Evolutionary conservation across 2,329 filamentous ascomycete genomes (phyloP).

Genomic region (Penicillium sclerotigenum): DNA sequence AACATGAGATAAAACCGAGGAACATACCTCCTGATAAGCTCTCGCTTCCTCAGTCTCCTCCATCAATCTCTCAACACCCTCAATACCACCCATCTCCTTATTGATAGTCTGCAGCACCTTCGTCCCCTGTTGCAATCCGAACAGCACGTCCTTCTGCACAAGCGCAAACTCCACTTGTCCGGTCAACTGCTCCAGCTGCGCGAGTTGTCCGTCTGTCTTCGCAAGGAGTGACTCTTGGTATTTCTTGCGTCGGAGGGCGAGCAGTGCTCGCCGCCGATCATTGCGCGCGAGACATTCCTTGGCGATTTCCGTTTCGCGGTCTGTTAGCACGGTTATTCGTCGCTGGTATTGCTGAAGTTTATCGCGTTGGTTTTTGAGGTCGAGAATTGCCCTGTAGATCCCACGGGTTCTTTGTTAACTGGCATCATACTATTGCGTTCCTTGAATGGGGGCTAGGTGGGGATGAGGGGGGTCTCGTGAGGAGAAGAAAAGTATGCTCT

Average conservation of each 20-base stretch:
- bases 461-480: slow-evolving; percentile 16
- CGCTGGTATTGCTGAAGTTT: slow-evolving; percentile 95
- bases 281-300: slow-evolving; percentile 74
- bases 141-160: slow-evolving; percentile 94
- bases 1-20: neutral
- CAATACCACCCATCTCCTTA: slow-evolving; percentile 90
- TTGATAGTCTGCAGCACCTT: slow-evolving; percentile 87
- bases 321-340: slow-evolving; percentile 79
- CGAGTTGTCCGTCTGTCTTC: slow-evolving; percentile 91
- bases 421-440: neutral
- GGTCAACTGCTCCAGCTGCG: slow-evolving; percentile 84
- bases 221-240: slow-evolving; percentile 87
- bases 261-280: slow-evolving; percentile 76
- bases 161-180: slow-evolving; percentile 90
- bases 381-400: slow-evolving; percentile 78
- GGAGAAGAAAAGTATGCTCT: slow-evolving; percentile 2
- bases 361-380: slow-evolving; percentile 96
- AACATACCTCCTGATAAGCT: slow-evolving; percentile 77
- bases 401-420: slow-evolving; percentile 5
- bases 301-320: slow-evolving; percentile 82
- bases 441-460: neutral
- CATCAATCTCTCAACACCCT: slow-evolving; percentile 92
- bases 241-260: slow-evolving; percentile 90
- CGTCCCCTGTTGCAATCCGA: slow-evolving; percentile 87
- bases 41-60: slow-evolving; percentile 86